Evolutionary conservation across 768 basidiomycete genomes (phyloP).

Genomic region (Sporobolomyces phaffii): DNA sequence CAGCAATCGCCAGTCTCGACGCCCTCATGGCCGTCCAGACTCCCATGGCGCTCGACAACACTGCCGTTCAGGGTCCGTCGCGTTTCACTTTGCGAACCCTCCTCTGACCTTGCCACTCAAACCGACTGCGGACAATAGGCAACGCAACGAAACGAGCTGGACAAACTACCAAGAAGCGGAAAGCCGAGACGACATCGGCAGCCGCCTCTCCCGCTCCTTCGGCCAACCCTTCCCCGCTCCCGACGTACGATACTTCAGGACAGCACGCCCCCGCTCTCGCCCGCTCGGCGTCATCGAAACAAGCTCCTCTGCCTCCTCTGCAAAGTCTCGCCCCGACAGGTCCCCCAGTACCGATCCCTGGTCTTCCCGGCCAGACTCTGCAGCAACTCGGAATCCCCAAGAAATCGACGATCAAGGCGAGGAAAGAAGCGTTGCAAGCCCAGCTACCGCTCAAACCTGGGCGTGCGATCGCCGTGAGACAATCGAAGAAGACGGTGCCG

Average conservation of each 20-base stretch:
- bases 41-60: background rate
- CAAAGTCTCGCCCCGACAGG: background rate
- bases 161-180: constrained; percentile 29
- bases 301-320: background rate
- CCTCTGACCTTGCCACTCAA: background rate
- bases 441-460: constrained; percentile 48
- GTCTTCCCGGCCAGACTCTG: constrained; percentile 1
- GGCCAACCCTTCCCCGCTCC: constrained; percentile 3
- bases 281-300: background rate
- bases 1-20: constrained; percentile 7
- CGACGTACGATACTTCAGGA: background rate
- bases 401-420: constrained; percentile 37
- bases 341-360: background rate
- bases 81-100: too few species aligned
- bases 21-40: constrained; percentile 4
- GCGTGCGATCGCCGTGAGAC: constrained; percentile 46
- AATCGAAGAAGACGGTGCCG: constrained; percentile 32
- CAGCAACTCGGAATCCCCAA: constrained; percentile 19
- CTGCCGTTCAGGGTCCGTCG: background rate
- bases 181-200: constrained; percentile 8
- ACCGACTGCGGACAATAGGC: background rate
- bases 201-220: constrained; percentile 23
- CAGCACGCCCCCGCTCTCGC: background rate
- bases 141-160: constrained; percentile 1
- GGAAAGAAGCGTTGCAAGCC: constrained; percentile 43